phyloP scores from a whole-genome alignment of 23 red algal species.

The Gracilaria gracilis region DNA sequence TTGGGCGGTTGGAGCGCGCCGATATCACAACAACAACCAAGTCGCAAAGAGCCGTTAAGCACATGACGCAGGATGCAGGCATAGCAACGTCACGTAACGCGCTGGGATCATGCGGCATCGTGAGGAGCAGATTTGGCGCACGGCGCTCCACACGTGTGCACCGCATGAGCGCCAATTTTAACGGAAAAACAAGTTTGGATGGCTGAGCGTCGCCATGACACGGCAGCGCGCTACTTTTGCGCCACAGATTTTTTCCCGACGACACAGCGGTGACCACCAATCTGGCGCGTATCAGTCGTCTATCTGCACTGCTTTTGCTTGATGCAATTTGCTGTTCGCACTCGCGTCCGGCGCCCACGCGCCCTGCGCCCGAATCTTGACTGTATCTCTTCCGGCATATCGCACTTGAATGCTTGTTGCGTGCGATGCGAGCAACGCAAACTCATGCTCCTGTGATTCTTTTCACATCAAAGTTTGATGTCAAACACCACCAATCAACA shows the following conservation, averaged over 20 bases:
- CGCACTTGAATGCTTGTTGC: too few relatives aligned
- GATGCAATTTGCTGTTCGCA: neutral
- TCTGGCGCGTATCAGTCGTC: neutral
- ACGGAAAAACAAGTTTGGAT: neutral
- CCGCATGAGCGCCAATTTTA: neutral
- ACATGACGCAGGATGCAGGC: neutral
- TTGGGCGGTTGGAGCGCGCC: too few relatives aligned
- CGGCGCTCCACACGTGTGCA: neutral
- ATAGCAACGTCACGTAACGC: neutral
- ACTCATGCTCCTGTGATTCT: too few relatives aligned
- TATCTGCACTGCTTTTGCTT: neutral
- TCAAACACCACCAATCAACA: too few relatives aligned
- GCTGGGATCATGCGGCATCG: neutral
- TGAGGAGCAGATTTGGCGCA: neutral
- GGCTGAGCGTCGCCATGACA: neutral
- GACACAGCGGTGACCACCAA: neutral
- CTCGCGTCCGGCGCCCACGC: too few relatives aligned
- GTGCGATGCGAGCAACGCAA: too few relatives aligned
- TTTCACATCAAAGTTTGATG: too few relatives aligned
- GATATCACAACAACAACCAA: too few relatives aligned
- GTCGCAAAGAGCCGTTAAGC: neutral
- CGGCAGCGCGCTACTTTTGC: neutral
- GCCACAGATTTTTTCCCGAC: neutral
- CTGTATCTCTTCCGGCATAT: too few relatives aligned
- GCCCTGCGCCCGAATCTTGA: too few relatives aligned